Evolutionary conservation across 2,329 filamentous ascomycete species (phyloP).

Genomic region (Rhynchosporium secalis): DNA sequence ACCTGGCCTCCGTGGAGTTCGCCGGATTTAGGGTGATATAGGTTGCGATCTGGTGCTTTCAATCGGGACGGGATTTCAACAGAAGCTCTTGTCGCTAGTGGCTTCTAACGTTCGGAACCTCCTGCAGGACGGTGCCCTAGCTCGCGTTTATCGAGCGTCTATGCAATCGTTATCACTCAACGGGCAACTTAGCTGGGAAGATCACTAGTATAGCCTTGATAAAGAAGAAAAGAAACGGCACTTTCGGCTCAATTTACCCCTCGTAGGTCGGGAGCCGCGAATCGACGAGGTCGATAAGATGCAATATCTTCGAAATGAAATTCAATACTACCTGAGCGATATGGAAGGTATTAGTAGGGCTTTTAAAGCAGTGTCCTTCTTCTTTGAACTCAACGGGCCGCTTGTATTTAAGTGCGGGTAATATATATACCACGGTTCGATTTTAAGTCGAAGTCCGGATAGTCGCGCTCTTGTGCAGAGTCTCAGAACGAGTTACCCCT

Average conservation of each 20-base stretch:
- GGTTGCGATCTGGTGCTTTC: slow-evolving; percentile 28
- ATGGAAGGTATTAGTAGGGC: slow-evolving; percentile 23
- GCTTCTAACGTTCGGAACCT: slow-evolving; percentile 27
- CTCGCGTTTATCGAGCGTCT: slow-evolving; percentile 29
- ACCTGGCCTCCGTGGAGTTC: slow-evolving; percentile 24
- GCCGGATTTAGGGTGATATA: slow-evolving; percentile 23
- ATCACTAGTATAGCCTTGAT: slow-evolving; percentile 29
- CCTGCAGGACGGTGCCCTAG: slow-evolving; percentile 23
- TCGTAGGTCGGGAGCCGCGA: slow-evolving; percentile 24
- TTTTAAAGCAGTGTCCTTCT: slow-evolving; percentile 28
- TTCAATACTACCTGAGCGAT: slow-evolving; percentile 23
- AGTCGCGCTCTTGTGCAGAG: slow-evolving; percentile 22
- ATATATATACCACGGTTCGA: slow-evolving; percentile 27
- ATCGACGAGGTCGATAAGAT: slow-evolving; percentile 30
- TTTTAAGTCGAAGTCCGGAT: slow-evolving; percentile 29
- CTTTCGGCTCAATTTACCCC: slow-evolving; percentile 31
- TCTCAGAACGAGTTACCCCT: slow-evolving; percentile 20
- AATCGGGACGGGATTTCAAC: slow-evolving; percentile 27
- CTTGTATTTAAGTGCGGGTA: slow-evolving; percentile 17
- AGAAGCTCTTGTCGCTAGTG: slow-evolving; percentile 23
- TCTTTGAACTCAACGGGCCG: slow-evolving; percentile 23
- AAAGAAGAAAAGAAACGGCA: slow-evolving; percentile 25
- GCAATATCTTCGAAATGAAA: slow-evolving; percentile 24
- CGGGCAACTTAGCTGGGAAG: slow-evolving; percentile 28
- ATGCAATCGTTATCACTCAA: slow-evolving; percentile 32